Conservation (phyloP, 495 filamentous ascomycete genomes). For the Talaromyces liani region DNA sequence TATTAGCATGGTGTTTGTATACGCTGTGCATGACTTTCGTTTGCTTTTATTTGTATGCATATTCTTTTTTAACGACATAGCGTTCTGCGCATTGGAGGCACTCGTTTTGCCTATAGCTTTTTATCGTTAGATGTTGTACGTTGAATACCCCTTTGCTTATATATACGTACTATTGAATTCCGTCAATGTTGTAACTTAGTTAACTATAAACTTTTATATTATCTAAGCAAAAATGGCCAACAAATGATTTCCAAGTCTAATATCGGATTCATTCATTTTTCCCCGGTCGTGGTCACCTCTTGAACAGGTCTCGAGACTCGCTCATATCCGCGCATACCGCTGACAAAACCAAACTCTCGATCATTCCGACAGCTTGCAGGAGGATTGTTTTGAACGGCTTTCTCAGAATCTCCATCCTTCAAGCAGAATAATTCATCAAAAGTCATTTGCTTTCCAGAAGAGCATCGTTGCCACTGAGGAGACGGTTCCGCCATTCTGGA, state of each 20-base stretch:
- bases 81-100: background rate
- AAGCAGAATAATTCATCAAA: background rate
- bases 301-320: background rate
- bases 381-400: background rate
- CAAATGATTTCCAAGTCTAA: no score
- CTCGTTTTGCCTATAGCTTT: background rate
- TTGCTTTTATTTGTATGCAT: background rate
- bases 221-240: background rate
- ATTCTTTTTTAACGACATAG: background rate
- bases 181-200: no score
- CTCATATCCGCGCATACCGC: constrained; percentile 4
- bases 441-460: background rate
- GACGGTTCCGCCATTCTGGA: background rate
- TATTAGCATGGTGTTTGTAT: background rate
- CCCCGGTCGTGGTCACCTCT: no score
- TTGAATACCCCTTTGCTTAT: background rate
- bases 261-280: no score
- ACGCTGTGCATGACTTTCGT: background rate
- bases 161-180: background rate
- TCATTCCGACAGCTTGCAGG: constrained; percentile 1
- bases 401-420: background rate
- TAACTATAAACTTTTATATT: no score
- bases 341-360: constrained; percentile 2
- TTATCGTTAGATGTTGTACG: background rate
- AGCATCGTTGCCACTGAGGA: constrained; percentile 6